A percentile compares a stretch with the other conserved stretches of the same genome.
phyloP scores from a whole-genome alignment of 805 yeast species.

The Metschnikowia lachancei region DNA sequence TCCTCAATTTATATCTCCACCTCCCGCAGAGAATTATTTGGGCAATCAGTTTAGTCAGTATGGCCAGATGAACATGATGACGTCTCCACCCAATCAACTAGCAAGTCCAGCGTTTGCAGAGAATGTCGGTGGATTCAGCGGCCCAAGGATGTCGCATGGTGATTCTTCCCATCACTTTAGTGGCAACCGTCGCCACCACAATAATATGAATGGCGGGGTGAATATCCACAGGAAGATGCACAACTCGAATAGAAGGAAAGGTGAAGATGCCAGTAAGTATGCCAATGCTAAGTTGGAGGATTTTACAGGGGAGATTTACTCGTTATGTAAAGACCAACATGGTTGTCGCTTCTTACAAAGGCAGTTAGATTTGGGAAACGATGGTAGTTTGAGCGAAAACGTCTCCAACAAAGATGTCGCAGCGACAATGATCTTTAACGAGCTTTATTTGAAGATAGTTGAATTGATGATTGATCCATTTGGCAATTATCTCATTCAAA shows the following conservation, averaged over 20 bases:
- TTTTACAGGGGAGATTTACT: constrained; percentile 68
- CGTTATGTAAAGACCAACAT: constrained; percentile 91
- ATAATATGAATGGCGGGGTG: constrained; percentile 24
- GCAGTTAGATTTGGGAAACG: constrained; percentile 67
- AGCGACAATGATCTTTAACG: constrained; percentile 74
- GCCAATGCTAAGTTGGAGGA: constrained; percentile 66
- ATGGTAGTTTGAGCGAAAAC: constrained; percentile 10
- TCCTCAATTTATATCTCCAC: constrained; percentile 4
- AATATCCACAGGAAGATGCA: constrained; percentile 47
- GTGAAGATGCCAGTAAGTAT: constrained; percentile 71
- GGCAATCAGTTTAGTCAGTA: constrained; percentile 6
- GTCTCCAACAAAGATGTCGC: constrained; percentile 41
- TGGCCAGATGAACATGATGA: constrained; percentile 1
- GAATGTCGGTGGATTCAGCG: neutral
- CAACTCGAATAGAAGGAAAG: constrained; percentile 35
- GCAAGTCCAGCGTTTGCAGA: neutral
- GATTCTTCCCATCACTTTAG: constrained; percentile 5
- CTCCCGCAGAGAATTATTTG: constrained; percentile 4
- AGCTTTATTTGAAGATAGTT: constrained; percentile 71
- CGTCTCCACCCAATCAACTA: neutral
- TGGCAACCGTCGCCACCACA: constrained; percentile 12
- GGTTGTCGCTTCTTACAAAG: constrained; percentile 92
- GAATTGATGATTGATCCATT: constrained; percentile 94
- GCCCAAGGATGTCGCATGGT: constrained; percentile 10
- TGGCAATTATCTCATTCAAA: constrained; percentile 95